Conservation (phyloP, 2,329 filamentous ascomycete species). For the Diplodia corticola region DNA sequence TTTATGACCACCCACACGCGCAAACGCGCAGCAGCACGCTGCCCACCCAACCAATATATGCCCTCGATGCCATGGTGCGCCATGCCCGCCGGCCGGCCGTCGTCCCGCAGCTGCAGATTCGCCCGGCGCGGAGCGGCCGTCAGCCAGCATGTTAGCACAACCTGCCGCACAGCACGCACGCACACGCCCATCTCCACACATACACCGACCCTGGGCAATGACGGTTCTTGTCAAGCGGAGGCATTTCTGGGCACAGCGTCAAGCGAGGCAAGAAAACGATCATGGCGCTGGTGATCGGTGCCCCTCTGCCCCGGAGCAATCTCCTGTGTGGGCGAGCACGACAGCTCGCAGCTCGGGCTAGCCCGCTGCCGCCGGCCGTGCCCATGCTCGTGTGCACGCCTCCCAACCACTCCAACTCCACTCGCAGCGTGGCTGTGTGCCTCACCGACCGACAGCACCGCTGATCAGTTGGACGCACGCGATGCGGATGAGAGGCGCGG, state of each 20-base stretch:
- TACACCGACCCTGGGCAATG: neutral
- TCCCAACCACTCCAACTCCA: neutral
- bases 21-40: neutral
- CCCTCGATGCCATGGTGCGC: neutral
- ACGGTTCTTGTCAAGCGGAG: neutral
- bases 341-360: slow-evolving; percentile 14
- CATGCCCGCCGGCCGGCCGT: slow-evolving; percentile 10
- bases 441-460: neutral
- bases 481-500: slow-evolving; percentile 1
- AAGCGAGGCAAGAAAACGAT: neutral
- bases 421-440: slow-evolving; percentile 19
- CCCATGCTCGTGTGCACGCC: neutral
- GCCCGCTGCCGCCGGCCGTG: slow-evolving; percentile 5
- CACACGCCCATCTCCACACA: neutral
- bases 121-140: slow-evolving; percentile 19
- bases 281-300: neutral
- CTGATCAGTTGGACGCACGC: neutral
- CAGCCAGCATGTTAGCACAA: neutral
- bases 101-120: slow-evolving; percentile 19
- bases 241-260: neutral
- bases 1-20: neutral
- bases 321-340: slow-evolving; percentile 21
- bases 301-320: slow-evolving; percentile 13
- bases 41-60: neutral
- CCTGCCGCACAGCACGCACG: neutral